Evolutionary conservation across 306 rosid species (phyloP), one percentile per base, ranked within the genome.

Genomic region (Phaseolus lunatus): DNA sequence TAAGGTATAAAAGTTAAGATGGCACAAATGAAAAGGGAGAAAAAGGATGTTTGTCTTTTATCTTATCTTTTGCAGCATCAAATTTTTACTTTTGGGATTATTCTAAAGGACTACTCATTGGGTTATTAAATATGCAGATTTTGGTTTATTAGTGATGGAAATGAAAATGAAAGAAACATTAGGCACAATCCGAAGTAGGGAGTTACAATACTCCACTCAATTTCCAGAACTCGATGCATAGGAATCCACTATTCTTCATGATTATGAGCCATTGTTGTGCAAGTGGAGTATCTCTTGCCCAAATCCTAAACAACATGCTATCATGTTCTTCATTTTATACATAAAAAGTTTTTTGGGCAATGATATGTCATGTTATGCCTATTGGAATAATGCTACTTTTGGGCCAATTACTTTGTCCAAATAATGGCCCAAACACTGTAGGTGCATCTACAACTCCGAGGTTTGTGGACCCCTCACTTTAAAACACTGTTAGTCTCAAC

Each of bases 201-300:
- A 54, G 45, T 44, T 39, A 44, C 67, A 37, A 70, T 43, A 70
- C 78, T 81, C 75, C 76, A 19, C 75, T 59, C 31, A 78, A 59
- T 58, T 85, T 74, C 83, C 85, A 87, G 81, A 88, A 87, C 90
- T 88, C 88, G 87, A 88, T 83, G 89, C 81, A 82, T 82, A 86
- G 75, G 77, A 78, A 81, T 73, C 84, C 88, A 85, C 86, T 70
- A 33, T 75, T 79, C 79, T 77, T 83, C 85, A 89, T 89, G 85
- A 90, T 89, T 92, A 76, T 77, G 78, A 78, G 53, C 44, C 84
- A 75, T 73, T 75, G 61, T 50, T 73, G 66, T 41, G 59, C 66
- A 58, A 53, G 80, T 80, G 85, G 83, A 82, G 77, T 75, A 63
- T 33, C 84, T 61, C 50, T 54, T 48, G 23, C 13, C 61, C 29